phyloP scores from a whole-genome alignment of 2,329 filamentous ascomycete genomes.

The Curvularia spicifera region DNA sequence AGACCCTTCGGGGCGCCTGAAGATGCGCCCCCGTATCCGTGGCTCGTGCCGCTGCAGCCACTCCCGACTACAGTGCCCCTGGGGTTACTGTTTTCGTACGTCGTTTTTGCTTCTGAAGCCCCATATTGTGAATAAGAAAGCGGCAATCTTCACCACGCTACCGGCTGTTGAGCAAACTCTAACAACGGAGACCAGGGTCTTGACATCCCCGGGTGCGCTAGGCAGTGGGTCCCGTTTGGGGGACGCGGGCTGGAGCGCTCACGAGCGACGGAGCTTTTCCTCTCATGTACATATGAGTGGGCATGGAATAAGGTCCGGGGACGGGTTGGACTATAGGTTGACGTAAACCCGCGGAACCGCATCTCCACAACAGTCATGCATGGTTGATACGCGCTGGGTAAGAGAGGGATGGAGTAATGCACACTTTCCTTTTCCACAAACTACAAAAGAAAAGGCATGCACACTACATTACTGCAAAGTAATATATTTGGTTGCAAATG shows the following conservation, averaged over 20 bases:
- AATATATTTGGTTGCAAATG: not conserved
- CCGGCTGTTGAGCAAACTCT: conserved; percentile 11
- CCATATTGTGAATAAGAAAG: conserved; percentile 3
- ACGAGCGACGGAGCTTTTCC: not conserved
- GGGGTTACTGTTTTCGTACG: conserved; percentile 2
- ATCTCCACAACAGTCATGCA: conserved; percentile 8
- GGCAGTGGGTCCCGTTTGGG: conserved; percentile 10
- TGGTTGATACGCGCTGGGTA: not conserved
- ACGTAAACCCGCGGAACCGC: conserved; percentile 2
- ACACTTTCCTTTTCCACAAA: not conserved
- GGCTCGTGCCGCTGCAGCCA: conserved; percentile 11
- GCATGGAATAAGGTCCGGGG: not conserved
- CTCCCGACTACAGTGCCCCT: conserved; percentile 8
- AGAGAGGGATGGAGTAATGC: not conserved
- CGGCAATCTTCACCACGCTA: conserved; percentile 1
- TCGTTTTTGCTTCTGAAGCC: conserved; percentile 10
- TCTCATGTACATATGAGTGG: not conserved
- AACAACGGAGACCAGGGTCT: conserved; percentile 5
- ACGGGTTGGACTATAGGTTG: not conserved
- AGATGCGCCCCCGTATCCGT: conserved; percentile 8
- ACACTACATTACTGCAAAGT: not conserved
- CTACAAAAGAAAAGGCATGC: not conserved
- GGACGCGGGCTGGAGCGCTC: not conserved
- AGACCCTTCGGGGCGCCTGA: not conserved
- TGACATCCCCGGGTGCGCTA: conserved; percentile 6